A percentile compares a stretch with the other conserved stretches of the same genome.
phyloP scores from a whole-genome alignment of 495 filamentous ascomycete genomes.

The Tuber calosporum region DNA sequence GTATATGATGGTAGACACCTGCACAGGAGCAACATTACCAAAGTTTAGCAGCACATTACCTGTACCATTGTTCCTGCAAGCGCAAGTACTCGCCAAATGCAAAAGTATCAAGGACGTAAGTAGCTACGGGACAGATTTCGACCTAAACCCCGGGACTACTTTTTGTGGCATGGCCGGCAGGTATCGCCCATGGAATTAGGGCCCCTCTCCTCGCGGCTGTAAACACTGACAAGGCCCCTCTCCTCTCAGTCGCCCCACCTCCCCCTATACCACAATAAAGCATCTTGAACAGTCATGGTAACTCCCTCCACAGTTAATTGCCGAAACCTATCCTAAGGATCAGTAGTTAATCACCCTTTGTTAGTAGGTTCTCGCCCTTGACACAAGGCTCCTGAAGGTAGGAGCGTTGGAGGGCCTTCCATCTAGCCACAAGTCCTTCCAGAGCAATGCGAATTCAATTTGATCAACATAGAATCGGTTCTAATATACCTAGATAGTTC shows the following conservation, averaged over 20 bases:
- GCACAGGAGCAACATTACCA: too few relatives aligned
- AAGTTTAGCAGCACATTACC: too few relatives aligned
- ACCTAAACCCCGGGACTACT: not conserved
- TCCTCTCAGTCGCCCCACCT: not conserved
- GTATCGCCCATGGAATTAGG: not conserved
- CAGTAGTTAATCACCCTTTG: not conserved
- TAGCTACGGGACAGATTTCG: not conserved
- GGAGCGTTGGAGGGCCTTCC: not conserved
- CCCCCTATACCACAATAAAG: not conserved
- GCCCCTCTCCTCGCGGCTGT: not conserved
- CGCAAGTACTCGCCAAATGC: too few relatives aligned
- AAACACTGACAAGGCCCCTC: not conserved
- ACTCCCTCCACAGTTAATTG: not conserved
- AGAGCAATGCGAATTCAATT: not conserved
- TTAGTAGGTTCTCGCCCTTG: not conserved
- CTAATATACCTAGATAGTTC: not conserved
- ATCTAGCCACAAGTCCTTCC: too few relatives aligned
- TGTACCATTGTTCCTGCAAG: too few relatives aligned
- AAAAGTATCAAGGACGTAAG: too few relatives aligned
- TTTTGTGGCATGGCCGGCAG: too few relatives aligned
- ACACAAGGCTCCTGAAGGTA: not conserved
- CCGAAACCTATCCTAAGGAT: not conserved
- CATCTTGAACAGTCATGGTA: not conserved
- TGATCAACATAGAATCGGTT: not conserved
- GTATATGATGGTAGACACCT: too few relatives aligned